A percentile compares a stretch with the other conserved stretches of the same genome.
phyloP scores from a whole-genome alignment of 768 basidiomycete species.

The Xerocomellus dryophilus region DNA sequence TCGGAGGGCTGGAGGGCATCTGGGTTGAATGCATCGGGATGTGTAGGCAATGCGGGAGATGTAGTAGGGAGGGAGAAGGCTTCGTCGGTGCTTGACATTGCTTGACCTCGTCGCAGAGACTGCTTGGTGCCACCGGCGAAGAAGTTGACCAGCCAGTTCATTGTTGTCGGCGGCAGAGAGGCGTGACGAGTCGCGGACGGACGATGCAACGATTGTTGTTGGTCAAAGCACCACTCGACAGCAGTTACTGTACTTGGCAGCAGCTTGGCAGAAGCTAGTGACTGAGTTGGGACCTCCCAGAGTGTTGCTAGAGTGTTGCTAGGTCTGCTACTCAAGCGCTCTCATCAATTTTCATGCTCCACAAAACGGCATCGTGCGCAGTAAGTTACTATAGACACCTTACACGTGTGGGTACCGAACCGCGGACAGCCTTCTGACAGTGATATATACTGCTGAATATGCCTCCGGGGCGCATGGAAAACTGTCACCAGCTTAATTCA shows the following conservation, averaged over 20 bases:
- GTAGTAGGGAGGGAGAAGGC: slow-evolving; percentile 83
- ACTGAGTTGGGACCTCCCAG: neutral
- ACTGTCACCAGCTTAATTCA: neutral
- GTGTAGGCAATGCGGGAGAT: slow-evolving; percentile 53
- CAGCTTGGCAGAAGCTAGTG: neutral
- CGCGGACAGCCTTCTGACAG: neutral
- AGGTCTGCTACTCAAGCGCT: neutral
- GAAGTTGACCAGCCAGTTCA: slow-evolving; percentile 74
- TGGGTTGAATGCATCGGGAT: slow-evolving; percentile 59
- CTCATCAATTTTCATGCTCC: slow-evolving; percentile 15
- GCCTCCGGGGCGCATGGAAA: neutral
- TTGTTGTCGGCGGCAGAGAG: slow-evolving; percentile 30
- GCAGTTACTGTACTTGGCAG: neutral
- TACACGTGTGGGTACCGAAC: neutral
- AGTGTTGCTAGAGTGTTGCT: slow-evolving; percentile 1
- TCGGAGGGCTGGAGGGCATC: slow-evolving; percentile 52
- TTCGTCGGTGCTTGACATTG: slow-evolving; percentile 77
- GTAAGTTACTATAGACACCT: slow-evolving; percentile 7
- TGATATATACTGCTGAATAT: slow-evolving; percentile 4
- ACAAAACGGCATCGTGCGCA: slow-evolving; percentile 15
- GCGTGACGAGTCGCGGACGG: neutral
- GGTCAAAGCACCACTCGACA: slow-evolving; percentile 7
- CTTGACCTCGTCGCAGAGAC: slow-evolving; percentile 55
- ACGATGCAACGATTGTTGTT: neutral
- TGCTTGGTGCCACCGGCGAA: slow-evolving; percentile 53